These are phyloP conservation scores for Mycena venus DNA, from an alignment of 768 basidiomycete genomes.

Conservation along the genomic window DNA sequence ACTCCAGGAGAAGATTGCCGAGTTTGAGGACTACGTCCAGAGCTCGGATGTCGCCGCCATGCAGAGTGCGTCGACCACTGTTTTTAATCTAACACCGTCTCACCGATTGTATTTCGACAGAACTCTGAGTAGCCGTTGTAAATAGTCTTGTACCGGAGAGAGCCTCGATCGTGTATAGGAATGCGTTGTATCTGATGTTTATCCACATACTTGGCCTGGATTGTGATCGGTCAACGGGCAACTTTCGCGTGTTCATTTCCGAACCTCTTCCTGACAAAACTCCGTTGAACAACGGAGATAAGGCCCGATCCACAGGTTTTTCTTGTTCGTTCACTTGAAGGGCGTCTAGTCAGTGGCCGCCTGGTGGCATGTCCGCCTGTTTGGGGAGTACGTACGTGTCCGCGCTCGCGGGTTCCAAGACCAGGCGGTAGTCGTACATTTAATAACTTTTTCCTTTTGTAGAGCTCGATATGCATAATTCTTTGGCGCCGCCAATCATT, in stretches of 20 bases:
- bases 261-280: slow-evolving; percentile 21
- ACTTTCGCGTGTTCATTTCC: slow-evolving; percentile 34
- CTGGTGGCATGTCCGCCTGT: background rate
- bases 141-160: slow-evolving; percentile 3
- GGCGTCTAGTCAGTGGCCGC: background rate
- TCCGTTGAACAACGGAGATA: slow-evolving; percentile 30
- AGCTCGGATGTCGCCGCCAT: slow-evolving; percentile 93
- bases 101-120: slow-evolving; percentile 12
- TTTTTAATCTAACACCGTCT: background rate
- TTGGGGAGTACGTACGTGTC: slow-evolving; percentile 16
- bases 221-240: slow-evolving; percentile 28
- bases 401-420: slow-evolving; percentile 1
- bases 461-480: background rate
- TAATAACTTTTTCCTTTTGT: background rate
- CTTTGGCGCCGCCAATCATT: slow-evolving; percentile 17
- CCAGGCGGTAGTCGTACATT: slow-evolving; percentile 1
- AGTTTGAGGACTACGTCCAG: slow-evolving; percentile 91
- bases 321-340: background rate
- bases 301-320: slow-evolving; percentile 2
- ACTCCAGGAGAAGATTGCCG: slow-evolving; percentile 90
- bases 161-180: slow-evolving; percentile 23
- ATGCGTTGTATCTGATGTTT: slow-evolving; percentile 23
- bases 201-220: slow-evolving; percentile 6
- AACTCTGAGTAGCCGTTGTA: slow-evolving; percentile 27
- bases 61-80: slow-evolving; percentile 78